A percentile compares a stretch with the other conserved stretches of the same genome.
phyloP scores from a whole-genome alignment of 768 basidiomycete species.

The Rhizopogon sp. region DNA sequence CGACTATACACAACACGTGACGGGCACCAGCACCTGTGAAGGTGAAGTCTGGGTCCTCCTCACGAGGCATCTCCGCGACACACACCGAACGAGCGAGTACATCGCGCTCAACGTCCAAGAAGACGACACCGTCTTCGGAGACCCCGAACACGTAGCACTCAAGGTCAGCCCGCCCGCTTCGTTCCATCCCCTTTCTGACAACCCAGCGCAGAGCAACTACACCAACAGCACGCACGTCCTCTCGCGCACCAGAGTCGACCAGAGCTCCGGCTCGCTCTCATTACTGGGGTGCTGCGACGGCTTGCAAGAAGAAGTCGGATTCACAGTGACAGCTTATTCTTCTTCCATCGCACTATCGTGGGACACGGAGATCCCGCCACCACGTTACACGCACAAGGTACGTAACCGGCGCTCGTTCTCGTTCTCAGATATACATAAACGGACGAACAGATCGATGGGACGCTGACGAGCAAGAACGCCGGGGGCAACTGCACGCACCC shows the following conservation, averaged over 20 bases:
- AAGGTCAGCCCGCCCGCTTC: slow-evolving; percentile 28
- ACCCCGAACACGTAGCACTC: slow-evolving; percentile 30
- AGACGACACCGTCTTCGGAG: slow-evolving; percentile 35
- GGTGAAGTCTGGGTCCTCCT: slow-evolving; percentile 78
- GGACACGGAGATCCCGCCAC: slow-evolving; percentile 36
- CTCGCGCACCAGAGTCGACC: slow-evolving; percentile 6
- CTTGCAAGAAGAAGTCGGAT: slow-evolving; percentile 52
- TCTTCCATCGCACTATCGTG: slow-evolving; percentile 35
- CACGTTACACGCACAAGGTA: slow-evolving; percentile 40
- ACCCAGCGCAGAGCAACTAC: slow-evolving; percentile 26
- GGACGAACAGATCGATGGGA: slow-evolving; percentile 47
- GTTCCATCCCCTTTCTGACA: background rate
- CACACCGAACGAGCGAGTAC: slow-evolving; percentile 57
- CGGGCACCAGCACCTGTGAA: slow-evolving; percentile 5
- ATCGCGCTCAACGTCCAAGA: slow-evolving; percentile 45
- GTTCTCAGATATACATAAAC: too few species aligned
- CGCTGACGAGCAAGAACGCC: slow-evolving; percentile 63
- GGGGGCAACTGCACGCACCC: slow-evolving; percentile 82
- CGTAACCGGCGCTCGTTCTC: background rate
- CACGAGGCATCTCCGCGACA: slow-evolving; percentile 66
- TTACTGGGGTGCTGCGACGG: slow-evolving; percentile 72
- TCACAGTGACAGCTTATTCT: slow-evolving; percentile 58
- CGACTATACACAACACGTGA: slow-evolving; percentile 26
- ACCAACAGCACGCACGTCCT: slow-evolving; percentile 43
- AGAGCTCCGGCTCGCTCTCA: slow-evolving; percentile 34